Conservation (phyloP, 352 stramenopile species). For the Phytopythium aichiense region DNA sequence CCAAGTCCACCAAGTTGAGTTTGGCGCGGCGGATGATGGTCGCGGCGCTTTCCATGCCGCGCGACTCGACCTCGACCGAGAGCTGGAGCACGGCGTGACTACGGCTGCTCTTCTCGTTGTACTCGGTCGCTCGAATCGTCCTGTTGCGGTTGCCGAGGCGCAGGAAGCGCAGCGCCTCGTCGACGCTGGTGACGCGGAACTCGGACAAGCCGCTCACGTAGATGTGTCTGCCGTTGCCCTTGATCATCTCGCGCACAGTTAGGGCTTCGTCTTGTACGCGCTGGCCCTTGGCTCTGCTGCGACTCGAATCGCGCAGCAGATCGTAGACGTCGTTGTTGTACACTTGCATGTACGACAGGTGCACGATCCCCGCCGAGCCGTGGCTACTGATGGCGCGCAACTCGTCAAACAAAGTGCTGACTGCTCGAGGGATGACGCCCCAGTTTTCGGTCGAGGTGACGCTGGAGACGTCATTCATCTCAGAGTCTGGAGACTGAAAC, state of each 20-base stretch:
- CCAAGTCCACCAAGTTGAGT: conserved; percentile 91
- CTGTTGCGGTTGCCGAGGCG: conserved; percentile 75
- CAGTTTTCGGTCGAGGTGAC: conserved; percentile 23
- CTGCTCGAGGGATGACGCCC: conserved; percentile 83
- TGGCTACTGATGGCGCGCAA: conserved; percentile 40
- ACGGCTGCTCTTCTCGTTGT: conserved; percentile 84
- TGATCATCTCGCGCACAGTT: conserved; percentile 60
- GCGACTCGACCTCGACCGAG: conserved; percentile 72
- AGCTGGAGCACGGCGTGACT: conserved; percentile 87
- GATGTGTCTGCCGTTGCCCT: conserved; percentile 77
- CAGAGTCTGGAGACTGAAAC: neutral
- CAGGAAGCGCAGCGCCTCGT: conserved; percentile 80
- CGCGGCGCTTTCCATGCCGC: conserved; percentile 53
- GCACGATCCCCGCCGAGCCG: conserved; percentile 61
- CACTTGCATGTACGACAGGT: conserved; percentile 91
- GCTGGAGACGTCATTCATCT: conserved; percentile 6
- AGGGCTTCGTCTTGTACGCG: conserved; percentile 44
- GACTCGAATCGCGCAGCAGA: conserved; percentile 38
- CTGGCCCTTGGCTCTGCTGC: conserved; percentile 10
- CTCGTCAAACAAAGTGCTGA: conserved; percentile 83
- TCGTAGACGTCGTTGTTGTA: conserved; percentile 88
- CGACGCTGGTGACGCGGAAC: conserved; percentile 76
- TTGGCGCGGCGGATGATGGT: conserved; percentile 77
- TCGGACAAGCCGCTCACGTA: conserved; percentile 90
- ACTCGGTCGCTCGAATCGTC: conserved; percentile 84